A percentile compares a stretch with the other conserved stretches of the same genome.
phyloP scores from a whole-genome alignment of 352 stramenopile genomes.

The Phytophthora foliorum region DNA sequence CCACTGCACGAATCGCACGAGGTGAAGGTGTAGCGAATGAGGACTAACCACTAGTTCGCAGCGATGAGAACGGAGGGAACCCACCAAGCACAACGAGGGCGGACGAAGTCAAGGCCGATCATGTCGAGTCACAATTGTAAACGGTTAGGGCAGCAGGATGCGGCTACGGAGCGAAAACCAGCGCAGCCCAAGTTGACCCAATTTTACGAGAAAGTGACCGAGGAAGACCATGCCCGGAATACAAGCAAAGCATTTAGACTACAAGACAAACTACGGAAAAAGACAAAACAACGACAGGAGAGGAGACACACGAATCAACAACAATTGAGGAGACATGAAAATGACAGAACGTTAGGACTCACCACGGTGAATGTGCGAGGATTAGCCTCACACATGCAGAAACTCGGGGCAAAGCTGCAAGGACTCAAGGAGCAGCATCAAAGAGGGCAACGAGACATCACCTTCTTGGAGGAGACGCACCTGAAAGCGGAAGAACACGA shows the following conservation, averaged over 20 bases:
- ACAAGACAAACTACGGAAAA: not conserved
- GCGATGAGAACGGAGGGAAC: too few species aligned
- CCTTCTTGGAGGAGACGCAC: conserved; percentile 19
- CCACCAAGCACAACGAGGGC: too few species aligned
- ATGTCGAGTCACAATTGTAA: too few species aligned
- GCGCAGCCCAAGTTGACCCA: too few species aligned
- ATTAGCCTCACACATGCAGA: not conserved
- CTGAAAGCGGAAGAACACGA: conserved; percentile 4
- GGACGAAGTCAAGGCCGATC: too few species aligned
- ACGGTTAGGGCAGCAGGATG: not conserved
- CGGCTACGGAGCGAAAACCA: too few species aligned
- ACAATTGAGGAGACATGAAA: not conserved
- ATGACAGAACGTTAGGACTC: conserved; percentile 3
- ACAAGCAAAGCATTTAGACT: not conserved
- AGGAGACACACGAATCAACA: not conserved
- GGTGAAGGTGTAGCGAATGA: too few species aligned
- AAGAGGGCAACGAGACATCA: not conserved
- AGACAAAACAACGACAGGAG: not conserved
- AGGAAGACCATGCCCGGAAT: too few species aligned
- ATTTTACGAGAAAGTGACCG: too few species aligned
- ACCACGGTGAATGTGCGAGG: conserved; percentile 5
- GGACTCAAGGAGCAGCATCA: conserved; percentile 11
- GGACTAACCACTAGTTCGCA: too few species aligned
- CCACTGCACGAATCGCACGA: too few species aligned
- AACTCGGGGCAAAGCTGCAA: not conserved